A percentile compares a stretch with the other conserved stretches of the same genome.
Evolutionary conservation across 192 early-diverging fungal genomes (phyloP).

Genomic region (Phlyctochytrium planicorne): DNA sequence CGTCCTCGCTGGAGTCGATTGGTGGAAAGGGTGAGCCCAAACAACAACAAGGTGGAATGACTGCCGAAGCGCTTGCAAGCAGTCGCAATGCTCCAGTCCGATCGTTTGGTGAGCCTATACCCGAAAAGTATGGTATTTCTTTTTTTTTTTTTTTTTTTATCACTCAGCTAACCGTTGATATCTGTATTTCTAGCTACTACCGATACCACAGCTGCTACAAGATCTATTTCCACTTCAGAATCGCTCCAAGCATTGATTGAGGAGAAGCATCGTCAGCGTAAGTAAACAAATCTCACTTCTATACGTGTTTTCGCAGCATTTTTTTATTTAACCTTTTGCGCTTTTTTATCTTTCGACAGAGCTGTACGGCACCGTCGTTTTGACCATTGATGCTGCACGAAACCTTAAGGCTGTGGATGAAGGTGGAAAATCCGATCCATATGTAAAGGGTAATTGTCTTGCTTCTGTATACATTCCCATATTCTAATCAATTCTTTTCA

Average conservation of each 20-base stretch:
- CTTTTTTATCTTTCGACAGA: neutral
- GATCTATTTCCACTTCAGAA: no score
- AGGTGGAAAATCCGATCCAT: constrained; percentile 69
- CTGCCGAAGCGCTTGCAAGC: constrained; percentile 41
- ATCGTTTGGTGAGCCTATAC: neutral
- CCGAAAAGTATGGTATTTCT: no score
- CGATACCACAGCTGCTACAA: no score
- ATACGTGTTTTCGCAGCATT: no score
- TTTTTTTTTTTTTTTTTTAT: no score
- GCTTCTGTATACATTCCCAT: neutral
- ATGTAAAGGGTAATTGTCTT: constrained; percentile 51
- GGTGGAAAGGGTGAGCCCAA: constrained; percentile 10
- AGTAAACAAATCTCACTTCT: no score
- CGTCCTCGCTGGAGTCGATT: neutral
- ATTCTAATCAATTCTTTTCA: constrained; percentile 18
- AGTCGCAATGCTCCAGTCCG: neutral
- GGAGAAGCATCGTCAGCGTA: neutral
- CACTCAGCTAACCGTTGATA: no score
- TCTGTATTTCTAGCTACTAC: no score
- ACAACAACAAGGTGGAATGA: constrained; percentile 21
- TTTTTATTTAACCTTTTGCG: neutral
- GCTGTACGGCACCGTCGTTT: constrained; percentile 11
- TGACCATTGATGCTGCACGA: constrained; percentile 49
- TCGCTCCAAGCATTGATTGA: no score
- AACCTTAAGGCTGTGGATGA: constrained; percentile 57